Evolutionary conservation across 495 filamentous ascomycete genomes (phyloP).

Genomic region (Penicillium atrosanguineum): DNA sequence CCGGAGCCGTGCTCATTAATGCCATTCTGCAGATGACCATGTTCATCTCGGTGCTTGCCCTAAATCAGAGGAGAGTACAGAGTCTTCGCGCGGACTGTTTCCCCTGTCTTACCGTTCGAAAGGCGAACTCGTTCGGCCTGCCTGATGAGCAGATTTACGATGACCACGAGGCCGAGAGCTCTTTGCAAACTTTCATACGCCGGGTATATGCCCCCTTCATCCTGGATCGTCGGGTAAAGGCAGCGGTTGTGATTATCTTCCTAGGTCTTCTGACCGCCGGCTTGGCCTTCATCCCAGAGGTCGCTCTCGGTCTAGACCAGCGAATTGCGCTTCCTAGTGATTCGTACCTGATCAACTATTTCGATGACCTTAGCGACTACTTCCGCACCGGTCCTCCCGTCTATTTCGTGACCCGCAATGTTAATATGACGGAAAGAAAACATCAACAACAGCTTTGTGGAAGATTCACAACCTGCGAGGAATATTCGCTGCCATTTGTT

Average conservation of each 20-base stretch:
- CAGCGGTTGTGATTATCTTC: slow-evolving; percentile 71
- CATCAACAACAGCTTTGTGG: slow-evolving; percentile 85
- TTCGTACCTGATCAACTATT: slow-evolving; percentile 90
- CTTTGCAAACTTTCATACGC: slow-evolving; percentile 79
- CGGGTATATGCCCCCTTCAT: slow-evolving; percentile 82
- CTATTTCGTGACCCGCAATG: slow-evolving; percentile 84
- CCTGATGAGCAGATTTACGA: slow-evolving; percentile 58
- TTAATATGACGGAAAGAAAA: slow-evolving; percentile 70
- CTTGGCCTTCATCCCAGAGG: slow-evolving; percentile 76
- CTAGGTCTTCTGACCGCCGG: slow-evolving; percentile 84
- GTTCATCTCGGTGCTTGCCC: slow-evolving; percentile 85
- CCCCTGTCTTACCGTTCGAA: slow-evolving; percentile 76
- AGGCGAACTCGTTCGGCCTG: slow-evolving; percentile 52
- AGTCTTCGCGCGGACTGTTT: slow-evolving; percentile 87
- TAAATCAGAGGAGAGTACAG: slow-evolving; percentile 88
- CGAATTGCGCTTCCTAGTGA: slow-evolving; percentile 88
- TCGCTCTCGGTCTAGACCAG: slow-evolving; percentile 88
- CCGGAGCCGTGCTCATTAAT: slow-evolving; percentile 95
- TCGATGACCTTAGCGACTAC: slow-evolving; percentile 91
- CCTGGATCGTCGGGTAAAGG: slow-evolving; percentile 75
- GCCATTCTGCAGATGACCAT: slow-evolving; percentile 92
- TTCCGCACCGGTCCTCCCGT: slow-evolving; percentile 90
- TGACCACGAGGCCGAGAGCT: slow-evolving; percentile 64
- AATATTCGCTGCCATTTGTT: slow-evolving; percentile 78
- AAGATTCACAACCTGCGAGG: slow-evolving; percentile 84